These are phyloP conservation scores for Protomyces arabidopsidicola DNA, from an alignment of 1,139 yeast species.

Conservation along the genomic window DNA sequence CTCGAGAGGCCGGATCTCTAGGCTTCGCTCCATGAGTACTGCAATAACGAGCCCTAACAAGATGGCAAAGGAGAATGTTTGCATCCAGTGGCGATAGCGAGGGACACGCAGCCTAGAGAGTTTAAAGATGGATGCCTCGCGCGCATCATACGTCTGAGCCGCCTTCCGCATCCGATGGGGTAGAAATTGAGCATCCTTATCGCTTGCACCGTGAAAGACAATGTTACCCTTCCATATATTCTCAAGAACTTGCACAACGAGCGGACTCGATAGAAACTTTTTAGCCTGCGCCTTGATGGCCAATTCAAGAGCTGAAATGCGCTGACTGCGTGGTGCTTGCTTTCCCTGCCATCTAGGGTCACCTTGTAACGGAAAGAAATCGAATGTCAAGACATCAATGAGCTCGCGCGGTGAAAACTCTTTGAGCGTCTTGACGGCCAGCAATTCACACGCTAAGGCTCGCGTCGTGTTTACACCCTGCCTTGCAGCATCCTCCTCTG, in stretches of 20 bases:
- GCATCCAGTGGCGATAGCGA: constrained; percentile 42
- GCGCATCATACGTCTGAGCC: constrained; percentile 41
- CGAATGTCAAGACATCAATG: constrained; percentile 45
- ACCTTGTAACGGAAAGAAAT: constrained; percentile 41
- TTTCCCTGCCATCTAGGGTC: constrained; percentile 14
- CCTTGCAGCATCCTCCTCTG: constrained; percentile 48
- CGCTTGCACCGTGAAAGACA: constrained; percentile 43
- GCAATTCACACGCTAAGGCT: constrained; percentile 53
- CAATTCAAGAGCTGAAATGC: constrained; percentile 54
- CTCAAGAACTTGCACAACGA: constrained; percentile 49
- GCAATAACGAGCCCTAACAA: constrained; percentile 39
- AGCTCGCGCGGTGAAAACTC: constrained; percentile 49
- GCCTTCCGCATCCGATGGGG: constrained; percentile 41
- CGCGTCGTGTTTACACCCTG: constrained; percentile 51
- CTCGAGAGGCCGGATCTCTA: constrained; percentile 35
- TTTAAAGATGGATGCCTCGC: constrained; percentile 41
- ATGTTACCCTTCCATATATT: constrained; percentile 54
- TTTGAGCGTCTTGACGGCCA: constrained; percentile 51
- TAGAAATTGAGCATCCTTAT: constrained; percentile 40
- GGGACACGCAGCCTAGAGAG: constrained; percentile 42
- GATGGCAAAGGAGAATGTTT: constrained; percentile 43
- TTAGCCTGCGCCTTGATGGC: constrained; percentile 55
- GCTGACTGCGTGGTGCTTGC: constrained; percentile 36
- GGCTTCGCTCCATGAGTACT: constrained; percentile 37
- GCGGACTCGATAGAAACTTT: constrained; percentile 54